Conservation (phyloP, 2,329 filamentous ascomycete species). For the Aureobasidium sp. region DNA sequence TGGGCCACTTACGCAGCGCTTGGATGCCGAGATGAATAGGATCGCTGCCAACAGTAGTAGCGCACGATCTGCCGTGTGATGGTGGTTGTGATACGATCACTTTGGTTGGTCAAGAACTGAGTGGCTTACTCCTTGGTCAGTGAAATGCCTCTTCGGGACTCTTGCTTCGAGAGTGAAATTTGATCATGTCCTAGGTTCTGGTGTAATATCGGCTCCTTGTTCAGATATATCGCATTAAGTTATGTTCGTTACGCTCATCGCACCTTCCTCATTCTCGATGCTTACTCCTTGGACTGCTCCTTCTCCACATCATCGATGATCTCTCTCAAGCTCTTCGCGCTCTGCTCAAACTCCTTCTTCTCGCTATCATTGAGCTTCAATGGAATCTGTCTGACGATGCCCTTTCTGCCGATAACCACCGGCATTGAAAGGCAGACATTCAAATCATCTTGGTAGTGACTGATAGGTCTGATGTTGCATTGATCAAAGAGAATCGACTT, state of each 20-base stretch:
- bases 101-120: too few relatives aligned
- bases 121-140: too few relatives aligned
- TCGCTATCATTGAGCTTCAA: slow-evolving; percentile 31
- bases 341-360: slow-evolving; percentile 27
- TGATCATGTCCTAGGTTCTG: too few relatives aligned
- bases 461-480: slow-evolving; percentile 41
- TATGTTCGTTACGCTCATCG: not conserved
- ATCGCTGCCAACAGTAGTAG: too few relatives aligned
- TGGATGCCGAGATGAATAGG: too few relatives aligned
- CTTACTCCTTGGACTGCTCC: slow-evolving; percentile 18
- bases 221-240: not conserved
- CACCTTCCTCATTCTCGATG: not conserved
- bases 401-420: slow-evolving; percentile 41
- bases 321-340: slow-evolving; percentile 30
- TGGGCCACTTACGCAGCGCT: too few relatives aligned
- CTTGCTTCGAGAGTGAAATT: too few relatives aligned
- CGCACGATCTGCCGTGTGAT: too few relatives aligned
- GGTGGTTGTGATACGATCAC: too few relatives aligned
- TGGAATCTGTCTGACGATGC: slow-evolving; percentile 36
- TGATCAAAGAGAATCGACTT: slow-evolving; percentile 45
- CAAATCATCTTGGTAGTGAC: slow-evolving; percentile 42
- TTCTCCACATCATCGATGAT: slow-evolving; percentile 34
- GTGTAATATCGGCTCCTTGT: not conserved
- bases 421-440: slow-evolving; percentile 46
- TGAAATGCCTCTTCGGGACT: too few relatives aligned